These are phyloP conservation scores for Gremmenia infestans DNA, from an alignment of 2,329 filamentous ascomycete genomes.

Conservation along the genomic window DNA sequence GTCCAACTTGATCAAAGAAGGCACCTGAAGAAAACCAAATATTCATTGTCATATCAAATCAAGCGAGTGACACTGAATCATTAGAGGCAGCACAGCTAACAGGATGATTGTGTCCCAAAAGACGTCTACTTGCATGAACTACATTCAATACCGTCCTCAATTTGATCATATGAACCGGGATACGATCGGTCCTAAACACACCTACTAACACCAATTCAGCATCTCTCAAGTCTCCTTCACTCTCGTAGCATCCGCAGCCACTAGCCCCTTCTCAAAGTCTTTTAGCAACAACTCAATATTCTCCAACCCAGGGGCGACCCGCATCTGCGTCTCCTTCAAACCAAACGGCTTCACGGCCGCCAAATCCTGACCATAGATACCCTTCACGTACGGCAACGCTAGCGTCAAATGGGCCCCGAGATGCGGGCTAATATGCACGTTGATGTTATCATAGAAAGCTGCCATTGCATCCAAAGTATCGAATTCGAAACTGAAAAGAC, in stretches of 20 bases:
- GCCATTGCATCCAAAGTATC: conserved; percentile 34
- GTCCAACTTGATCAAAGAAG: too few species aligned
- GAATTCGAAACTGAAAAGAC: conserved; percentile 49
- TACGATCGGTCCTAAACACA: too few species aligned
- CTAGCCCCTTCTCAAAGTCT: conserved; percentile 18
- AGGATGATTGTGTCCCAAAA: too few species aligned
- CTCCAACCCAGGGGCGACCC: conserved; percentile 21
- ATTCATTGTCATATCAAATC: too few species aligned
- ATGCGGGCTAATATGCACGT: conserved; percentile 48
- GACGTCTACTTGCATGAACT: too few species aligned
- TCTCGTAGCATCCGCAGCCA: conserved; percentile 10
- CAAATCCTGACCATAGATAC: conserved; percentile 17
- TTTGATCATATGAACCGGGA: too few species aligned
- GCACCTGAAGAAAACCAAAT: too few species aligned
- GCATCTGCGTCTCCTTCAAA: conserved; percentile 16
- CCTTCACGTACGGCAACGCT: conserved; percentile 31
- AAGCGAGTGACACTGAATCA: too few species aligned
- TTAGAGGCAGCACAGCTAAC: too few species aligned
- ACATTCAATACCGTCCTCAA: too few species aligned
- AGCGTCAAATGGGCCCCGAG: conserved; percentile 50
- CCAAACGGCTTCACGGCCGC: conserved; percentile 11
- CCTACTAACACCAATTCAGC: not conserved
- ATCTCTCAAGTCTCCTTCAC: not conserved
- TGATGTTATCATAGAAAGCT: conserved; percentile 46
- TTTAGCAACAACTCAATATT: conserved; percentile 16